Conservation (phyloP, 2,329 filamentous ascomycete genomes). For the Colletotrichum sojae region DNA sequence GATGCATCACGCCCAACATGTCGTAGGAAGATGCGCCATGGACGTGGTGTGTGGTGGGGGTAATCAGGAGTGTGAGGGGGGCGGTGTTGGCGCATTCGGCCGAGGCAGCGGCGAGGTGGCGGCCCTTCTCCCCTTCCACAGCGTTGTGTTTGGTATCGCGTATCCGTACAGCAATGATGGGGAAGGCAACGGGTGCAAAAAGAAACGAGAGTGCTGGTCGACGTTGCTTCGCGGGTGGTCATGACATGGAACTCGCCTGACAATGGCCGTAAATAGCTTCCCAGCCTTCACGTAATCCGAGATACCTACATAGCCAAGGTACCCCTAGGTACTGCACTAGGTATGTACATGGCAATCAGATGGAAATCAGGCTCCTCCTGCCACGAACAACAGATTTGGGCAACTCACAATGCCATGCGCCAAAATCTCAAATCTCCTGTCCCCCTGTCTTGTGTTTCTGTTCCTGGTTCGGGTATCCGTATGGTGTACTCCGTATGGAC, state of each 20-base stretch:
- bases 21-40: background rate
- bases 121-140: conserved; percentile 7
- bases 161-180: conserved; percentile 34
- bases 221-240: conserved; percentile 7
- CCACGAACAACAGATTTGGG: conserved; percentile 12
- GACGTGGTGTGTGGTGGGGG: background rate
- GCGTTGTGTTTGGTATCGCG: too few species aligned
- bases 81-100: conserved; percentile 22
- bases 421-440: background rate
- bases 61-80: conserved; percentile 11
- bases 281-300: background rate
- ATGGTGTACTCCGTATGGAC: too few species aligned
- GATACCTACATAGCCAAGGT: background rate
- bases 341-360: conserved; percentile 4
- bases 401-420: conserved; percentile 12
- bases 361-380: conserved; percentile 10
- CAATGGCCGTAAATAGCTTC: conserved; percentile 13
- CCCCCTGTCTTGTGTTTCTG: too few species aligned
- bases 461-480: too few species aligned
- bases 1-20: background rate
- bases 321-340: background rate
- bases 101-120: conserved; percentile 10
- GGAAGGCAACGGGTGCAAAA: conserved; percentile 31
- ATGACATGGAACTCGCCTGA: conserved; percentile 39
- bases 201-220: conserved; percentile 18